phyloP scores from a whole-genome alignment of 352 stramenopile genomes.

The Phytophthora pini region DNA sequence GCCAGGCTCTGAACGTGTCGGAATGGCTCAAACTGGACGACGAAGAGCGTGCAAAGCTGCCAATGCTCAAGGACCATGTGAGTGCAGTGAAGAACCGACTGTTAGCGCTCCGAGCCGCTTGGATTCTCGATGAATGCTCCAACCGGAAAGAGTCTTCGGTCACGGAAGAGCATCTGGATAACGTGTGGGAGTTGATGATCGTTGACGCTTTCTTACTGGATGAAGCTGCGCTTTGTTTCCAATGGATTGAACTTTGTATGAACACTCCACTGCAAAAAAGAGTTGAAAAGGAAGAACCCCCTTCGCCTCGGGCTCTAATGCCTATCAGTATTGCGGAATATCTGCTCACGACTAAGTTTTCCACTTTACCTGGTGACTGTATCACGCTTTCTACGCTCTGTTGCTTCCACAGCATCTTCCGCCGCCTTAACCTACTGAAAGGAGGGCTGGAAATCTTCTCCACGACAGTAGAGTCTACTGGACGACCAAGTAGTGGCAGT shows the following conservation, averaged over 20 bases:
- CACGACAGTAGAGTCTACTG: slow-evolving; percentile 8
- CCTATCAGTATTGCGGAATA: slow-evolving; percentile 32
- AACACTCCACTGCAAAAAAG: slow-evolving; percentile 30
- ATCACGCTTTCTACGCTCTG: slow-evolving; percentile 59
- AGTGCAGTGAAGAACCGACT: slow-evolving; percentile 52
- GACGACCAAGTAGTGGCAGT: slow-evolving; percentile 8
- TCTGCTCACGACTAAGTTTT: slow-evolving; percentile 57
- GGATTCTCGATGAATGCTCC: slow-evolving; percentile 45
- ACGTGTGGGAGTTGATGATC: slow-evolving; percentile 59
- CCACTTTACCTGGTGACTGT: slow-evolving; percentile 27
- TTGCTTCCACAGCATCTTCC: slow-evolving; percentile 81
- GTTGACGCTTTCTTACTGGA: slow-evolving; percentile 39
- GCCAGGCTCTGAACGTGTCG: slow-evolving; percentile 1
- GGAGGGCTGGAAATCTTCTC: slow-evolving; percentile 48
- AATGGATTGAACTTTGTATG: slow-evolving; percentile 78
- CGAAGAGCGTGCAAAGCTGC: slow-evolving; percentile 17
- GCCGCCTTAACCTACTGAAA: slow-evolving; percentile 52
- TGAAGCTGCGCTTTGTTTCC: slow-evolving; percentile 70
- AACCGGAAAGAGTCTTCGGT: slow-evolving; percentile 2
- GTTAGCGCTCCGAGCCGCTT: slow-evolving; percentile 62
- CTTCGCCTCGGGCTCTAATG: slow-evolving; percentile 22
- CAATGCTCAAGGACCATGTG: slow-evolving; percentile 30
- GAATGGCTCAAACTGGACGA: slow-evolving; percentile 17
- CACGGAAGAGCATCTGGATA: slow-evolving; percentile 32
- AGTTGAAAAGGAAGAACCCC: not conserved